phyloP scores from a whole-genome alignment of 345 rosid genomes.

The Eutrema heterophyllum region DNA sequence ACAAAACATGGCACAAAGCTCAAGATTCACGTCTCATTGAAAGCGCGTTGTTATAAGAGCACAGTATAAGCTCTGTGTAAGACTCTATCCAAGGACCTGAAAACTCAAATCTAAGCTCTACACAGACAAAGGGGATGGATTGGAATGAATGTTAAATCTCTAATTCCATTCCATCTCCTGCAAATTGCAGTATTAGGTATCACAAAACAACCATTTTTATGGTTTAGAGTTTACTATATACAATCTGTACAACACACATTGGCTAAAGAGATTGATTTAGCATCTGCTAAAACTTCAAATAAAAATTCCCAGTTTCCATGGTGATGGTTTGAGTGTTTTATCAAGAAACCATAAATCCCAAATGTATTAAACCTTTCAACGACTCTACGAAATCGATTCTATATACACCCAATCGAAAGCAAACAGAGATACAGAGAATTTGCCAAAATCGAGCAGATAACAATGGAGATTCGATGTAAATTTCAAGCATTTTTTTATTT shows the following conservation, averaged over 20 bases:
- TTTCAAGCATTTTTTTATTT: not conserved
- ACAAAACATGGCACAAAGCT: not conserved
- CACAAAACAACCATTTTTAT: not conserved
- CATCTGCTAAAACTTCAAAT: not conserved
- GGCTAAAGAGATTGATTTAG: not conserved
- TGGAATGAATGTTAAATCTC: not conserved
- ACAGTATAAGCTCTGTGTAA: not conserved
- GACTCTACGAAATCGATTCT: not conserved
- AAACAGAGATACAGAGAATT: not conserved
- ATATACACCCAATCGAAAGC: not conserved
- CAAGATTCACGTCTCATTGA: not conserved
- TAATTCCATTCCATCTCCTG: not conserved
- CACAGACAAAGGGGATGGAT: not conserved
- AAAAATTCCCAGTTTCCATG: not conserved
- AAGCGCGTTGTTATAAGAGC: not conserved
- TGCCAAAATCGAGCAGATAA: not conserved
- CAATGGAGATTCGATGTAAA: not conserved
- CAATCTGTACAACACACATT: not conserved
- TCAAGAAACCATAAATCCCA: not conserved
- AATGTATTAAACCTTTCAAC: not conserved
- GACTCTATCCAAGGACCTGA: not conserved
- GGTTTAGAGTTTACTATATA: not conserved
- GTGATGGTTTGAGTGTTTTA: not conserved
- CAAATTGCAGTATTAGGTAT: not conserved
- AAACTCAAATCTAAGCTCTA: not conserved